A percentile compares a stretch with the other conserved stretches of the same genome.
Conservation (phyloP, 305 asterid species). For the Fraxinus nigra region DNA sequence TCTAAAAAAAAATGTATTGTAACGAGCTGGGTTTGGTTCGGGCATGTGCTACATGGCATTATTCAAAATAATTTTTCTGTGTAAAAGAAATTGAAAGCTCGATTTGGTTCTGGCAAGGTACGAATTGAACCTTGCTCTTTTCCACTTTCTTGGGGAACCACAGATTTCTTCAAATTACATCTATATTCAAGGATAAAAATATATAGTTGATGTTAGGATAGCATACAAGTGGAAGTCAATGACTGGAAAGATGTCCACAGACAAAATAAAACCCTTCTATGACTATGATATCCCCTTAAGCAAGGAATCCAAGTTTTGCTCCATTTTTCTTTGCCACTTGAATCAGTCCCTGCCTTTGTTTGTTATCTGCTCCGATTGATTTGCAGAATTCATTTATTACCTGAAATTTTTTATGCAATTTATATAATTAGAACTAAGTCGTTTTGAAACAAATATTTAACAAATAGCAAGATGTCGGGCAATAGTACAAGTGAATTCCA, state of each 20-base stretch:
- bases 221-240: neutral
- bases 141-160: neutral
- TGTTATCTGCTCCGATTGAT: constrained; percentile 76
- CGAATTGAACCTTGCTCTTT: neutral
- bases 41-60: too few species aligned
- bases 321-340: constrained; percentile 85
- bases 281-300: constrained; percentile 31
- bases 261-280: neutral
- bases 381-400: constrained; percentile 86
- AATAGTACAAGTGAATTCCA: neutral
- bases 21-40: neutral
- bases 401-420: constrained; percentile 31
- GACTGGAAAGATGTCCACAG: neutral
- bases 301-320: constrained; percentile 75
- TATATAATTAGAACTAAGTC: neutral
- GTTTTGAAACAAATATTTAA: neutral
- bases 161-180: neutral
- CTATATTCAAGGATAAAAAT: neutral
- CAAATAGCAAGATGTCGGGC: neutral
- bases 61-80: neutral
- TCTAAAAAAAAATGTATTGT: neutral
- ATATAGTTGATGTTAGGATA: neutral
- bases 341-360: constrained; percentile 80
- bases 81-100: neutral
- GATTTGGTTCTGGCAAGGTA: neutral